A percentile compares a stretch with the other conserved stretches of the same genome.
phyloP scores from a whole-genome alignment of 305 asterid species.

The Fraxinus velutina region DNA sequence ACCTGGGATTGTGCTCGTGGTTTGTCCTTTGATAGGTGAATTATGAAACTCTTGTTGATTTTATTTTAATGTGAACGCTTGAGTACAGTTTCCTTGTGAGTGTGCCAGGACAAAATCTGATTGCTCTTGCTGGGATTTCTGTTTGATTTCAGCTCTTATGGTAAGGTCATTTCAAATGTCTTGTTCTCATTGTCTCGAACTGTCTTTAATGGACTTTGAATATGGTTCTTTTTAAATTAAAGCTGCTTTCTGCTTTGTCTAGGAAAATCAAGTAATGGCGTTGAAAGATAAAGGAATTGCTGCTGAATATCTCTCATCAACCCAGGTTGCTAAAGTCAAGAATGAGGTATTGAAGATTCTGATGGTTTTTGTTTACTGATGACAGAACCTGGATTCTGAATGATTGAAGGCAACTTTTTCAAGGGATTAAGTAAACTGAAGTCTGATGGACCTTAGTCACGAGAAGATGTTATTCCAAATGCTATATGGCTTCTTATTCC shows the following conservation, averaged over 20 bases:
- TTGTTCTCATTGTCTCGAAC: conserved; percentile 5
- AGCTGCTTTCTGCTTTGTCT: conserved; percentile 12
- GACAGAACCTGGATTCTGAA: conserved; percentile 1
- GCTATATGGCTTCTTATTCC: background rate
- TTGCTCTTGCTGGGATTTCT: conserved; percentile 24
- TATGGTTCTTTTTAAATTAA: conserved; percentile 14
- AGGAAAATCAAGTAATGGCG: conserved; percentile 92
- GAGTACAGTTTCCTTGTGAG: conserved; percentile 44
- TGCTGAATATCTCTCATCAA: conserved; percentile 89
- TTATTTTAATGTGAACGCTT: conserved; percentile 30
- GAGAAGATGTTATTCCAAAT: background rate
- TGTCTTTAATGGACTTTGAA: background rate
- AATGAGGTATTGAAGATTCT: conserved; percentile 49
- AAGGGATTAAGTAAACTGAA: conserved; percentile 8
- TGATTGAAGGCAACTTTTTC: background rate
- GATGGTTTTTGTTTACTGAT: conserved; percentile 4
- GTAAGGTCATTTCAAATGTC: conserved; percentile 37
- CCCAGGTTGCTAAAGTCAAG: conserved; percentile 62
- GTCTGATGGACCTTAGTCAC: background rate
- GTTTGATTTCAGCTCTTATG: conserved; percentile 70
- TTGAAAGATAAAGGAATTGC: conserved; percentile 80
- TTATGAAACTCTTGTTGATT: conserved; percentile 26
- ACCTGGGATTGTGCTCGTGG: conserved; percentile 89
- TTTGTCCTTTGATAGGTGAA: conserved; percentile 94
- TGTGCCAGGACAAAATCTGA: conserved; percentile 46